Base-by-base conservation (phyloP, 2,329 filamentous ascomycete genomes). In the Colletotrichum spaethianum region DNA sequence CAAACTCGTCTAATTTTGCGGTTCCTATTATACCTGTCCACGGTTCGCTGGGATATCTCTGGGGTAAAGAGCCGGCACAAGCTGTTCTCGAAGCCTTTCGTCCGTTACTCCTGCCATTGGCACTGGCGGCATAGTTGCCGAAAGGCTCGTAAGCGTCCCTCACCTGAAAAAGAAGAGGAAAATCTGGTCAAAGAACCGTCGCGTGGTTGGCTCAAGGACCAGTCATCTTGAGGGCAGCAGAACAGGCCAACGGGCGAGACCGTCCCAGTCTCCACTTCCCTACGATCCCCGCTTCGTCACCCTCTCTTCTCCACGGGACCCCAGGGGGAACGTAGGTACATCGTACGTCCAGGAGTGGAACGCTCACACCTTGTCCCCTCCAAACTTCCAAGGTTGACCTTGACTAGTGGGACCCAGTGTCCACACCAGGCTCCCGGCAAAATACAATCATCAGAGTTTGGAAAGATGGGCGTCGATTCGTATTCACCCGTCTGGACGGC, bases 351-450 rank as follows among this genome's bases (percentile, higher is more conserved):
- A 64, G n/a, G 20, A 63, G 66, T 63, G 65, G 59, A 59, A 72
- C 60, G 23, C 59, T 46, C 52, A 60, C 53, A 69, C 53, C 36
- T 60, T 42, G 46, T 63, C 52, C 40, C 65, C 60, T 42, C 65
- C 63, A 55, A 60, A 52, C 69, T 63, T 42, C 65, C 63, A 55
- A 60, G 52, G 65, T 63, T 59, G 65, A 69, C 59, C 59, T 70
- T 69, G 69, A 60, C 69, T 69, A 63, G 59, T 72, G 60, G 65
- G 33, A 55, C 26, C 23, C 28, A 52, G 42, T 63, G 57, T 59
- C 69, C 64, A 68, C 67, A 53, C 28, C 60, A 36, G 31, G 38
- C 59, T 66, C 52, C 69, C 65, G 69, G 69, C 65, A 72, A 72
- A 72, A 69, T 72, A 42, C 65, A 48, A 55, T 48, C 12, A 12